phyloP scores from a whole-genome alignment of 2,329 filamentous ascomycete species.

The Pseudogymnoascus sp. region DNA sequence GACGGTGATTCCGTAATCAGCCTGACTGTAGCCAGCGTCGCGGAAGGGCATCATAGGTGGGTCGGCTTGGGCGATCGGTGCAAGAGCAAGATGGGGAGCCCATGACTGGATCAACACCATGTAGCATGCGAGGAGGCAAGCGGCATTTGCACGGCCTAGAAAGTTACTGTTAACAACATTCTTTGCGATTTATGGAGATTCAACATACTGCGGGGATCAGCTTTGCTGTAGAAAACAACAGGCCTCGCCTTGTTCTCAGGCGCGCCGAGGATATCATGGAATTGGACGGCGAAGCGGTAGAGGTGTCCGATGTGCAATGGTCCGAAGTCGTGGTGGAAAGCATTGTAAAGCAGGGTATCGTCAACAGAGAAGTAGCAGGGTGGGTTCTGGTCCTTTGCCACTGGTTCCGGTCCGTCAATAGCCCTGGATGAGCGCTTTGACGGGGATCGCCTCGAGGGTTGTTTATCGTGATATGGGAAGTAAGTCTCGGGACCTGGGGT shows the following conservation, averaged over 20 bases:
- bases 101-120: constrained; percentile 98
- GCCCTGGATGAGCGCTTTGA: constrained; percentile 66
- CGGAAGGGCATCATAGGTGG: constrained; percentile 98
- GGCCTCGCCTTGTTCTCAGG: constrained; percentile 83
- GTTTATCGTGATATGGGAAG: constrained; percentile 68
- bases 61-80: constrained; percentile 92
- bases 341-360: constrained; percentile 88
- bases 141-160: constrained; percentile 83
- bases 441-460: constrained; percentile 53
- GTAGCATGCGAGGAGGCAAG: constrained; percentile 92
- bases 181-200: constrained; percentile 12
- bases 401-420: constrained; percentile 48
- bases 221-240: constrained; percentile 92
- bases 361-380: constrained; percentile 97
- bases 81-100: constrained; percentile 91
- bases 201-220: constrained; percentile 77
- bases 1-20: constrained; percentile 90
- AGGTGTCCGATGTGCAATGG: constrained; percentile 95
- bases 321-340: constrained; percentile 97
- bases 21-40: constrained; percentile 96
- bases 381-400: constrained; percentile 44
- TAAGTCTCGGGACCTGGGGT: constrained; percentile 72
- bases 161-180: constrained; percentile 22
- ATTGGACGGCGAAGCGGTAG: constrained; percentile 90
- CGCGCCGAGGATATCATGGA: constrained; percentile 89